Conservation (phyloP, 73 alveolate genomes). For the Halteria grandinella region DNA sequence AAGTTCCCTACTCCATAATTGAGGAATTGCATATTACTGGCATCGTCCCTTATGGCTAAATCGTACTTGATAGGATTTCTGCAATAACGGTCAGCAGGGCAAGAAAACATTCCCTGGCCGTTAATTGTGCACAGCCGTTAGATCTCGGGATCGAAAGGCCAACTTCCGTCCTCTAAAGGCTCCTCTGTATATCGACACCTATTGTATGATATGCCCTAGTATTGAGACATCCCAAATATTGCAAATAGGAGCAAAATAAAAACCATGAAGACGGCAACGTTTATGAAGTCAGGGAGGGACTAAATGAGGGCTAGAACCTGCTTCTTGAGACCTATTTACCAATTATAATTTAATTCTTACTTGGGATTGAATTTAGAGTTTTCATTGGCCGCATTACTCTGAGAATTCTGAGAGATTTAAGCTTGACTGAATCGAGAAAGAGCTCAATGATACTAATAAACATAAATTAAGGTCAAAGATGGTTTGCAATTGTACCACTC, state of each 20-base stretch:
- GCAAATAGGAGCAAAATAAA: neutral
- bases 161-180: neutral
- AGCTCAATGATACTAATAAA: neutral
- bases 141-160: neutral
- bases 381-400: neutral
- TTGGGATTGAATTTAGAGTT: neutral
- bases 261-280: neutral
- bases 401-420: neutral
- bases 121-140: neutral
- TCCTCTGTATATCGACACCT: neutral
- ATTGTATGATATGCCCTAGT: neutral
- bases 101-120: neutral
- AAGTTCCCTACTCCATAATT: too few species aligned
- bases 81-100: neutral
- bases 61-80: neutral
- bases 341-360: neutral
- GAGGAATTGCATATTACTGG: too few species aligned
- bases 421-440: neutral
- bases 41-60: too few species aligned
- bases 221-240: neutral
- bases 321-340: neutral
- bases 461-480: too few species aligned
- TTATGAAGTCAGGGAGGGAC: neutral
- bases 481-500: too few species aligned
- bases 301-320: neutral